These are phyloP conservation scores for Hortaea werneckii DNA, from an alignment of 2,329 filamentous ascomycete species.

Conservation along the genomic window DNA sequence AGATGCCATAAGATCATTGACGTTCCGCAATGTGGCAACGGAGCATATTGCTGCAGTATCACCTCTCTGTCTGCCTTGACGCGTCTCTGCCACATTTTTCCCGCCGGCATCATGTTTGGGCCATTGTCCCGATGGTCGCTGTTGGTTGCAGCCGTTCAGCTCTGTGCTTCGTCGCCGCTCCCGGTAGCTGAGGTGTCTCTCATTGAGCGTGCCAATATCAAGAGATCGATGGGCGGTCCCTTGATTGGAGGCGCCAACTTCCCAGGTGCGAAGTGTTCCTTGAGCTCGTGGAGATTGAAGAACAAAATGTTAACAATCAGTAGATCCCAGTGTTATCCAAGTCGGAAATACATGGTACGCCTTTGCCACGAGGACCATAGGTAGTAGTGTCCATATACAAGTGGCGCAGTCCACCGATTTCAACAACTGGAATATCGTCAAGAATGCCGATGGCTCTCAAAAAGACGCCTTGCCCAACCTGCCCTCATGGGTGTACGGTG, in stretches of 20 bases:
- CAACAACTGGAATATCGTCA: conserved; percentile 37
- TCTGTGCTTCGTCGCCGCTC: conserved; percentile 3
- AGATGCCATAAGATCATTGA: no score
- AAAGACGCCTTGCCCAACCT: conserved; percentile 46
- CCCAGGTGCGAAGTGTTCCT: conserved; percentile 22
- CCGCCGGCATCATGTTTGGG: no score
- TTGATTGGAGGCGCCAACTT: conserved; percentile 35
- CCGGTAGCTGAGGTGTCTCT: conserved; percentile 1
- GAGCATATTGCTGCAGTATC: no score
- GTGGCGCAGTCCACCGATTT: conserved; percentile 43
- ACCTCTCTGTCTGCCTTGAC: no score
- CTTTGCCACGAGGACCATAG: conserved; percentile 38
- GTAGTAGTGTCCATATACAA: conserved; percentile 41
- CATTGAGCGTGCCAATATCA: not conserved
- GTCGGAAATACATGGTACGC: conserved; percentile 46
- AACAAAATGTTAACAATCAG: not conserved
- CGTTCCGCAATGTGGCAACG: no score
- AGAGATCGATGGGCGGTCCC: conserved; percentile 13
- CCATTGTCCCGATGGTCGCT: no score
- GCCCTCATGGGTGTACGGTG: conserved; percentile 43
- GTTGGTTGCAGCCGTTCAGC: not conserved
- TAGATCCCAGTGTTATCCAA: conserved; percentile 25
- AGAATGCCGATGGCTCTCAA: conserved; percentile 27
- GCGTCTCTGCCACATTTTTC: no score
- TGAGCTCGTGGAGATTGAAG: no score